Evolutionary conservation across 1,284 basidiomycete species (phyloP), one percentile per base, ranked within the genome.

Genomic region (Trichosporon faecale): DNA sequence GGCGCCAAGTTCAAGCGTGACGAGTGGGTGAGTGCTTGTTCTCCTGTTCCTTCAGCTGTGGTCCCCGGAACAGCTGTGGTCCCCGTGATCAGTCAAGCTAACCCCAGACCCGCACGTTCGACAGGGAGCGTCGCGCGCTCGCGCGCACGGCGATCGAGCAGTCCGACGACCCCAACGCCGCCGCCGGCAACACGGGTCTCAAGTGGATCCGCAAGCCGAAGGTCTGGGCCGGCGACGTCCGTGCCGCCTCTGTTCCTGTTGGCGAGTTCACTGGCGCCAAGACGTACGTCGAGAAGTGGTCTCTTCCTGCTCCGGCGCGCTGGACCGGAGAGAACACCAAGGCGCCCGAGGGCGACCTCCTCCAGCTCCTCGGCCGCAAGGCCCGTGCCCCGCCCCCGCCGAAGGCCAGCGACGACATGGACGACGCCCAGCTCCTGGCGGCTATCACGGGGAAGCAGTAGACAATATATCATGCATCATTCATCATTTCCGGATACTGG

Each of bases 1-100:
- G 94, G 95, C 64, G 89, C 89, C 18, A 67, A 69, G 63, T 80
- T 79, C 72, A 76, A 75, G 73, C 69, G 69, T 25, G 75, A 79
- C 71, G 77, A 79, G 64, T 82, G 79, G 73, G 82, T 83, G 71
- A 71, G 83, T 79, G 5, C 16, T 21, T 27, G 3, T 31, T 52
- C 18, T 9, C 60, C 11, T 55, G n/a, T 21, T 33, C 44, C 33
- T 46, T 49, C 3, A 60, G 40, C 66, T 68, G 46, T 33, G 7
- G 12, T 11, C 5, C 9, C 37, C 37, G 37, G 5, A 9, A 16
- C 46, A 35, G 7, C 33, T 35, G n/a, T 3, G 46, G n/a, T 49
- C 11, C 18, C 0, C 6, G 46, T 21, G 6, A n/a, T 49, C 2
- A 7, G 16, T 25, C n/a, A 6, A 40, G 31, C 66, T 52, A 11